Evolutionary conservation across 2,329 filamentous ascomycete species (phyloP).

Genomic region (Akanthomyces muscarius): DNA sequence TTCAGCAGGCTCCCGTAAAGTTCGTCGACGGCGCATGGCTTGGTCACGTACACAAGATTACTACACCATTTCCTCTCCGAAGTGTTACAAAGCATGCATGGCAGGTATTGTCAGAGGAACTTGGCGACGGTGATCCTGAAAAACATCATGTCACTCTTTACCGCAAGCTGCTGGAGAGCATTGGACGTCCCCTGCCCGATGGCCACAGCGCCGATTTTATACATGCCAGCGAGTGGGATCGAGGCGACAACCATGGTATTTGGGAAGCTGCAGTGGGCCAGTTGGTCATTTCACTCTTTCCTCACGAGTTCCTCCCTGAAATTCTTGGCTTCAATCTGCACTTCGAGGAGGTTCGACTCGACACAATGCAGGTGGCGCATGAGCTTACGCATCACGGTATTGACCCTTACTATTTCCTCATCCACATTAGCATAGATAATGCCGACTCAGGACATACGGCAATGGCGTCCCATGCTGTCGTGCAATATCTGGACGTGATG

Average conservation of each 20-base stretch:
- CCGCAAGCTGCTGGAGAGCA: background rate
- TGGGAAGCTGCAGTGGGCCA: constrained; percentile 45
- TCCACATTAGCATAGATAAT: constrained; percentile 49
- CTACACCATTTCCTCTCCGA: background rate
- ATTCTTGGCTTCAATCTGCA: constrained; percentile 47
- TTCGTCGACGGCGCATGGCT: constrained; percentile 17
- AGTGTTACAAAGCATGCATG: background rate
- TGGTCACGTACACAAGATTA: constrained; percentile 9
- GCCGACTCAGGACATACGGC: constrained; percentile 43
- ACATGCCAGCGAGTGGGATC: background rate
- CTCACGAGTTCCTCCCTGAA: constrained; percentile 44
- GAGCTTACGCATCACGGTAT: constrained; percentile 41
- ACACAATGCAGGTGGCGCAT: constrained; percentile 24
- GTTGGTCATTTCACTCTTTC: constrained; percentile 41
- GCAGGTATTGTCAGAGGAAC: constrained; percentile 16
- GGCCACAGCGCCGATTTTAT: constrained; percentile 4
- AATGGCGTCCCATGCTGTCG: constrained; percentile 39
- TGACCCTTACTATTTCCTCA: constrained; percentile 42
- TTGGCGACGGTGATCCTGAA: constrained; percentile 9
- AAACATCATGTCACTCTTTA: constrained; percentile 9
- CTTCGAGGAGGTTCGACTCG: constrained; percentile 39
- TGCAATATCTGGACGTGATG: constrained; percentile 30
- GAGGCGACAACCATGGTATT: background rate
- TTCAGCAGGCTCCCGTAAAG: constrained; percentile 17
- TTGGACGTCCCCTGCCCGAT: background rate